A percentile compares a stretch with the other conserved stretches of the same genome.
Evolutionary conservation across 2,329 filamentous ascomycete species (phyloP).

Genomic region (Biscogniauxia marginata): DNA sequence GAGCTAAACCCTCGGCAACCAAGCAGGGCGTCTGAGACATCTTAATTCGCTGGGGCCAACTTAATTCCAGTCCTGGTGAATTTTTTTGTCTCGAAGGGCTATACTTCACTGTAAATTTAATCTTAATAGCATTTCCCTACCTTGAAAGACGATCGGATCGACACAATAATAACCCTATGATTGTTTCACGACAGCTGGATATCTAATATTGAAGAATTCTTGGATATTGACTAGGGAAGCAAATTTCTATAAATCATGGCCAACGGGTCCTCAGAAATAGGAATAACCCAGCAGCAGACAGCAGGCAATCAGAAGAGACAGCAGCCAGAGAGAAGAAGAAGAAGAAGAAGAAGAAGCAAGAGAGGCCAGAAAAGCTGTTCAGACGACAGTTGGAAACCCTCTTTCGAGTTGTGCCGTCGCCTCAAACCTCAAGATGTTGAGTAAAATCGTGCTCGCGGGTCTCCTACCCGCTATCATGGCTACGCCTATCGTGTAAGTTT

Average conservation of each 20-base stretch:
- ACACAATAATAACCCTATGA: not conserved
- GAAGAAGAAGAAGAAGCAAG: not conserved
- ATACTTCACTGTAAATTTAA: conserved; percentile 9
- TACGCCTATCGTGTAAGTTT: conserved; percentile 28
- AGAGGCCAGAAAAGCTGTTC: not conserved
- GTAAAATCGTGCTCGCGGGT: conserved; percentile 26
- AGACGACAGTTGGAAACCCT: conserved; percentile 2
- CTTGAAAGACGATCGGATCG: conserved; percentile 1
- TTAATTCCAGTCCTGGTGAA: not conserved
- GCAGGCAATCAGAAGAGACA: conserved; percentile 7
- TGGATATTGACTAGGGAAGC: not conserved
- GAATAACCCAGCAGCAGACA: conserved; percentile 5
- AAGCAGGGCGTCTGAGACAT: conserved; percentile 5
- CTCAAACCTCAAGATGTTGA: conserved; percentile 26
- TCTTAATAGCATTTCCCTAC: not conserved
- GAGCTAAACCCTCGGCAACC: not conserved
- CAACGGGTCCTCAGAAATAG: not conserved
- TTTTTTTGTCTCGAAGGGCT: conserved; percentile 2
- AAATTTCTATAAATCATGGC: conserved; percentile 16
- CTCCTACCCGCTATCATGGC: conserved; percentile 29
- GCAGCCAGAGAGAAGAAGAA: conserved; percentile 2
- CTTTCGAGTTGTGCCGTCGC: conserved; percentile 2
- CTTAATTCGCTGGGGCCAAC: conserved; percentile 1
- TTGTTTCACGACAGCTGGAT: not conserved
- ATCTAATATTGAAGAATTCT: not conserved